Conservation (phyloP, 2,329 filamentous ascomycete species). For the Sarocladium brachiariae region DNA sequence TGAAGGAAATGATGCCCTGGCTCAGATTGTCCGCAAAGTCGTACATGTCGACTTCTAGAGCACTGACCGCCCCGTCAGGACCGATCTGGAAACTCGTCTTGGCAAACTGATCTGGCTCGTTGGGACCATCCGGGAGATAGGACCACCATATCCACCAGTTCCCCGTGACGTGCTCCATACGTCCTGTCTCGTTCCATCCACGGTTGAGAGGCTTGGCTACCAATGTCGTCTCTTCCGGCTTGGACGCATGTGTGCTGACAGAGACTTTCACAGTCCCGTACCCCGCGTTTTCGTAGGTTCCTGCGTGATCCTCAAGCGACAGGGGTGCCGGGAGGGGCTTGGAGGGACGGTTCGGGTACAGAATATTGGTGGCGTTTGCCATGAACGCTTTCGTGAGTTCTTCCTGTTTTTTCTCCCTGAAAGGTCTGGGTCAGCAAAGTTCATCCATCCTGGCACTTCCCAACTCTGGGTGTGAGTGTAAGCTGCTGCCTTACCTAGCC, state of each 20-base stretch:
- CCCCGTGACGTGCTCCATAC: conserved; percentile 21
- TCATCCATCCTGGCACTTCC: no score
- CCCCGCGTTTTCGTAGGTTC: conserved; percentile 37
- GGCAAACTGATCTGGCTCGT: background rate
- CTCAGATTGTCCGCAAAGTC: background rate
- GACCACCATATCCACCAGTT: conserved; percentile 22
- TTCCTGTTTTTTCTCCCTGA: background rate
- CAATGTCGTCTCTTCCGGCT: conserved; percentile 15
- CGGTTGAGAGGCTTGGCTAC: conserved; percentile 18
- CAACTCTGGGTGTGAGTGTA: background rate
- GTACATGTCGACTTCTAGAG: conserved; percentile 2
- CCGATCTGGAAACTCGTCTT: conserved; percentile 8
- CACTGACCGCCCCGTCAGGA: conserved; percentile 2
- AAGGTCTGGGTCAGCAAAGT: background rate
- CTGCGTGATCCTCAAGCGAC: conserved; percentile 24
- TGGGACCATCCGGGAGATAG: background rate
- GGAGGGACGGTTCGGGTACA: conserved; percentile 31
- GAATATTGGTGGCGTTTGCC: conserved; percentile 22
- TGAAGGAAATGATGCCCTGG: conserved; percentile 7
- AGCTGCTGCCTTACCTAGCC: conserved; percentile 15
- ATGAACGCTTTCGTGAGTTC: conserved; percentile 16
- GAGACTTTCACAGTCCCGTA: conserved; percentile 25
- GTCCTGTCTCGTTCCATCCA: conserved; percentile 17
- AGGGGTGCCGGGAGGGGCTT: conserved; percentile 29
- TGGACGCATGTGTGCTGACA: conserved; percentile 12